phyloP scores from a whole-genome alignment of 768 basidiomycete genomes.

The Pulveroboletus sp. region DNA sequence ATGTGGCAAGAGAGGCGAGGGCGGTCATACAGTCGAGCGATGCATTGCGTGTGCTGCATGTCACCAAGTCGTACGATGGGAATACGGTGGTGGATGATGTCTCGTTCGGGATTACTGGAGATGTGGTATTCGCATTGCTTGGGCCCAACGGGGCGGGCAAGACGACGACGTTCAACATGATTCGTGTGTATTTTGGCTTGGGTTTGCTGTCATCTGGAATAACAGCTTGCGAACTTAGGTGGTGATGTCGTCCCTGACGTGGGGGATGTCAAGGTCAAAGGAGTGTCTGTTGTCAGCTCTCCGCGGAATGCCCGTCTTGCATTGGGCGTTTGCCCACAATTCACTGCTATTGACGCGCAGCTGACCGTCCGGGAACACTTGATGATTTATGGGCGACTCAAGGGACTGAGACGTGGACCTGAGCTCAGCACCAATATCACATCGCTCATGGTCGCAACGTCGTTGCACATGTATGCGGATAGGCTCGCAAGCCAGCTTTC shows the following conservation, averaged over 20 bases:
- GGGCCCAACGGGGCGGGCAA: constrained; percentile 86
- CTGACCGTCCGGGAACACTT: constrained; percentile 78
- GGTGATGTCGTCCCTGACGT: constrained; percentile 65
- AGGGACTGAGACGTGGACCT: constrained; percentile 53
- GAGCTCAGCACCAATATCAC: constrained; percentile 56
- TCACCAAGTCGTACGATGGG: constrained; percentile 58
- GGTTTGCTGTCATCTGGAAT: background rate
- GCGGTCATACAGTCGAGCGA: constrained; percentile 49
- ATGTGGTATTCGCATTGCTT: constrained; percentile 69
- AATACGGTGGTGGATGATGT: constrained; percentile 71
- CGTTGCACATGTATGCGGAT: constrained; percentile 59
- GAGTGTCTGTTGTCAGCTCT: constrained; percentile 60
- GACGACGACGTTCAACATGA: constrained; percentile 79
- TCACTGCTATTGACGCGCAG: constrained; percentile 78
- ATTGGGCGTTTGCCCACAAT: constrained; percentile 82
- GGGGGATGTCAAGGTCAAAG: constrained; percentile 70
- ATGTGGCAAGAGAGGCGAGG: constrained; percentile 55
- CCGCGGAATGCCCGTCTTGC: constrained; percentile 63
- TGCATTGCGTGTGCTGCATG: constrained; percentile 56
- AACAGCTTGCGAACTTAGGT: constrained; percentile 36
- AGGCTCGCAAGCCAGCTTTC: constrained; percentile 72
- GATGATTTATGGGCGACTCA: constrained; percentile 66
- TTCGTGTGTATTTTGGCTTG: constrained; percentile 46
- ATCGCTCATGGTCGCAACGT: constrained; percentile 55
- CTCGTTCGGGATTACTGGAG: constrained; percentile 58